Evolutionary conservation across 495 filamentous ascomycete genomes (phyloP).

Genomic region (Penicillium crystallinum): DNA sequence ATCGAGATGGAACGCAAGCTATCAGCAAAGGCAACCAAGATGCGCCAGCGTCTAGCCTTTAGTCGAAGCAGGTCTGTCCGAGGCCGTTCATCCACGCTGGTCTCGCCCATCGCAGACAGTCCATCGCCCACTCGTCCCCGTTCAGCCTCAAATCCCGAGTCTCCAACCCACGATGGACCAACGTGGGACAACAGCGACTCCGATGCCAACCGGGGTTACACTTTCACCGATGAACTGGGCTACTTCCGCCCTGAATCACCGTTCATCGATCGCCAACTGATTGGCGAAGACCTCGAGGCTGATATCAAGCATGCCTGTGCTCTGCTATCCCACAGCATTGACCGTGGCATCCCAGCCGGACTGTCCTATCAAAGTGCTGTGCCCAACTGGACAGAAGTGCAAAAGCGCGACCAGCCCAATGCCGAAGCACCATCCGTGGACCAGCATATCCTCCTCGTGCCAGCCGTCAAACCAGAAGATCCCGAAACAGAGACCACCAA

Average conservation of each 20-base stretch:
- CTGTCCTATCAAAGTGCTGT: conserved; percentile 4
- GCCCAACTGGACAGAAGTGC: not conserved
- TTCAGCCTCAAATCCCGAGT: conserved; percentile 17
- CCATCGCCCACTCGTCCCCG: conserved; percentile 15
- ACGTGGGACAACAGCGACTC: conserved; percentile 8
- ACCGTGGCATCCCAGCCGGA: conserved; percentile 22
- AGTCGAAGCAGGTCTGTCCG: conserved; percentile 6
- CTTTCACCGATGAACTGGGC: conserved; percentile 22
- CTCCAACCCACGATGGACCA: conserved; percentile 2
- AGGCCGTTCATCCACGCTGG: conserved; percentile 10
- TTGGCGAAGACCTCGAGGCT: conserved; percentile 20
- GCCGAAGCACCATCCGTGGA: not conserved
- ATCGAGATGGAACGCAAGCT: conserved; percentile 23
- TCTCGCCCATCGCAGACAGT: conserved; percentile 2
- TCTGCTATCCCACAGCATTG: conserved; percentile 21
- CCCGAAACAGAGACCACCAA: not conserved
- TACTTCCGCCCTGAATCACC: conserved; percentile 21
- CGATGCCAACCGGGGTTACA: conserved; percentile 7
- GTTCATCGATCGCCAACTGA: conserved; percentile 15
- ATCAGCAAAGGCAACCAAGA: conserved; percentile 20
- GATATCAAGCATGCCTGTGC: conserved; percentile 22
- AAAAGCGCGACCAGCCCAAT: not conserved
- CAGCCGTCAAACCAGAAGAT: not conserved
- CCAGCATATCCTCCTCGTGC: not conserved
- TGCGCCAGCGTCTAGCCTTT: conserved; percentile 22